These are phyloP conservation scores for Hypoxylon sp. DNA, from an alignment of 2,329 filamentous ascomycete genomes.

Conservation along the genomic window DNA sequence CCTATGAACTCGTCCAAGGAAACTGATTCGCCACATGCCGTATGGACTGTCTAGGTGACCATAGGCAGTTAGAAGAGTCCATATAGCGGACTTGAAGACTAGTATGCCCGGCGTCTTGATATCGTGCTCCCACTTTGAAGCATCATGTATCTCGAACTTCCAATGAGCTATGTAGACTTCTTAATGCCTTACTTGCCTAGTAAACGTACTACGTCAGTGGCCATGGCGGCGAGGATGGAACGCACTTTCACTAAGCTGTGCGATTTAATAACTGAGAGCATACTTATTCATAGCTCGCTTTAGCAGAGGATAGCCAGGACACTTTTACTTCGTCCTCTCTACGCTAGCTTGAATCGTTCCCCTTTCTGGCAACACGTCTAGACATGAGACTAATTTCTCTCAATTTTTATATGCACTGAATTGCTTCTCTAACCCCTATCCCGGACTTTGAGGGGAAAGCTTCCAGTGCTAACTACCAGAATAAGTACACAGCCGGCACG, in stretches of 20 bases:
- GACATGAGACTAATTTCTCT: neutral
- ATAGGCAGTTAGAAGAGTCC: neutral
- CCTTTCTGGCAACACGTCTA: neutral
- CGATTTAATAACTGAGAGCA: neutral
- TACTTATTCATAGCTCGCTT: neutral
- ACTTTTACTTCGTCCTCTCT: neutral
- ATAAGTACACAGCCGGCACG: neutral
- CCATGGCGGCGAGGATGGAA: neutral
- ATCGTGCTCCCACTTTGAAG: neutral
- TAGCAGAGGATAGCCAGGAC: neutral
- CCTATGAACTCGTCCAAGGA: no score
- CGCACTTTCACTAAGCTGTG: neutral
- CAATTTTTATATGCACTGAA: neutral
- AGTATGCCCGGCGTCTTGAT: no score
- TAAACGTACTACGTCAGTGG: neutral
- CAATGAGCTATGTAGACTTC: neutral
- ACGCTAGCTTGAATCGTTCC: neutral
- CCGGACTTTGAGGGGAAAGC: neutral
- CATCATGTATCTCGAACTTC: neutral
- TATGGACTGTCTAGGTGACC: neutral
- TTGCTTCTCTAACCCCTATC: neutral
- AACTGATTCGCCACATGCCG: no score
- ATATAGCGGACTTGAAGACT: neutral
- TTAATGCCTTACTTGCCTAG: neutral
- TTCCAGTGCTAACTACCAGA: neutral